Base-by-base conservation (phyloP, 2,329 filamentous ascomycete species). In the Aspergillus tubingensis region DNA sequence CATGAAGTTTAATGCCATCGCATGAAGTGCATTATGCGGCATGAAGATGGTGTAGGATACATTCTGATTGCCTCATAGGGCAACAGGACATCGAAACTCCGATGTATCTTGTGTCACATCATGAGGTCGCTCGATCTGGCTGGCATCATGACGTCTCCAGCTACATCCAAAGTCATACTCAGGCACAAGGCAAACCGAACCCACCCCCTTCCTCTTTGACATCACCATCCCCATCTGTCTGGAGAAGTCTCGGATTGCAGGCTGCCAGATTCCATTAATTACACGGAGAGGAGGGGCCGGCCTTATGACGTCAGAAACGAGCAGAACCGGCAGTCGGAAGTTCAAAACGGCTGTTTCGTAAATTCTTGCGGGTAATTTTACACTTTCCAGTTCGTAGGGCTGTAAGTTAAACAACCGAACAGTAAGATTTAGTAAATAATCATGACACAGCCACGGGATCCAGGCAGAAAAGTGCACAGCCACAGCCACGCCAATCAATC, bases 371-470 rank as follows among this genome's bases (percentile, higher is more conserved):
- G 21, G 19, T 44, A 44, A 44, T 44, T 44, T 36, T 36, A 36
- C 32, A 36, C 32, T 15, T 36, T 23, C 41, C 41, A 23, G 8
- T 36, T 36, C 41, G 41, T 44, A 44, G 41, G 41, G 41, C 41
- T 44, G 41, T 44, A 44, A 19, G 41, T 13, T 36, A 13, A 36
- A 36, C 30, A 13, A 36, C 32, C 32, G 27, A 36, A 44, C 41
- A 44, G 41, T 44, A 44, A 44, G 32, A 36, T 36, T 36, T 36
- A 36, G 32, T 36, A 23, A 30, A 27, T n/a, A 27, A 50, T n/a
- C n/a, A 8, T 5, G 27, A 21, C 58, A 61, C 62, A 61, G 60
- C 62, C 62, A 62, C 61, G 25, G n/a, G 10, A 23, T 7, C 41
- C 23, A 13, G 17, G 32, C 32, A 15, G 27, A 32, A 15, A n/a